phyloP scores from a whole-genome alignment of 1,139 yeast species.

The Hansenula lynferdii region DNA sequence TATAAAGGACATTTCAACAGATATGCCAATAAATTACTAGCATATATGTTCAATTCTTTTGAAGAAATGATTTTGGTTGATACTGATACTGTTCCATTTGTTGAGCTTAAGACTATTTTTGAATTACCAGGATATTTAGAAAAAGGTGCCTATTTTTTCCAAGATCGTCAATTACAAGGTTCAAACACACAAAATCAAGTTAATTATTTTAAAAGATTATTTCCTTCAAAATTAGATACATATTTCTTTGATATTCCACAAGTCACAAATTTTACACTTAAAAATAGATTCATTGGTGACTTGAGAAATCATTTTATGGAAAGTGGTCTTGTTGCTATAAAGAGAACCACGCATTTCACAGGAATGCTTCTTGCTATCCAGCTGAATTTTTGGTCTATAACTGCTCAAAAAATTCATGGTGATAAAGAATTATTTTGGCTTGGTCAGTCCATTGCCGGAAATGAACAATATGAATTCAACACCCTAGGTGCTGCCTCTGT shows the following conservation, averaged over 20 bases:
- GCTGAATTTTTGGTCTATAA: conserved; percentile 25
- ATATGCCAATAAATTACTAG: conserved; percentile 43
- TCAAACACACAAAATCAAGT: conserved; percentile 13
- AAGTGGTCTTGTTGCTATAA: conserved; percentile 47
- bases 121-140: conserved; percentile 23
- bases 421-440: conserved; percentile 59
- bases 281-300: conserved; percentile 40
- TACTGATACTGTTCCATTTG: conserved; percentile 49
- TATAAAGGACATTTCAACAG: conserved; percentile 32
- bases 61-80: conserved; percentile 45
- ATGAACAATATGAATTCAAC: conserved; percentile 37
- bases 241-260: conserved; percentile 31
- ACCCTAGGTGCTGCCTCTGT: conserved; percentile 39
- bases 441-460: conserved; percentile 44
- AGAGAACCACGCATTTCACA: conserved; percentile 38
- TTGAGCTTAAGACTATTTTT: conserved; percentile 26
- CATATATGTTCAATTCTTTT: conserved; percentile 44
- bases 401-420: conserved; percentile 36
- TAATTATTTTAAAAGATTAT: conserved; percentile 36
- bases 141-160: conserved; percentile 32
- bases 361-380: conserved; percentile 40
- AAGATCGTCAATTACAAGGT: conserved; percentile 30
- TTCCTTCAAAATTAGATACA: conserved; percentile 33
- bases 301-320: conserved; percentile 47
- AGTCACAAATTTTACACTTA: conserved; percentile 34